Evolutionary conservation across 352 stramenopile genomes (phyloP), one percentile per base, ranked within the genome.

Genomic region (Phytophthora rubi): DNA sequence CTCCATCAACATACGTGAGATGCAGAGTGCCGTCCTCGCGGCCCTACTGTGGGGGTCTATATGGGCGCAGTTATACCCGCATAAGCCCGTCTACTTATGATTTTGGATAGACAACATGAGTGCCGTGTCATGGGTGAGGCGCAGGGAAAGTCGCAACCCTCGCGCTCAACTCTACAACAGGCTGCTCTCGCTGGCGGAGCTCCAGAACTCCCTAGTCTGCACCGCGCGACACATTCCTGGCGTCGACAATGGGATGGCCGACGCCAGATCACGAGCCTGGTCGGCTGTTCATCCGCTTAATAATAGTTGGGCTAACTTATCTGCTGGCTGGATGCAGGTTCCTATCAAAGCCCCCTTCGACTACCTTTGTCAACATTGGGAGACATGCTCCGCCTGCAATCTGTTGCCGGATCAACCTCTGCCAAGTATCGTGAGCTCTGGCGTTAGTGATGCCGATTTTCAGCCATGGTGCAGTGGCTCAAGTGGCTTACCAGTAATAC

Each of bases 291-390:
- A 67, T 6, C 10, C 61, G 10, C 47, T 68, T 2, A 59, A 45
- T 26, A 30, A 16, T 2, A 52, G 23, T 5, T 74, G 66, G 66
- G 52, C 61, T 75, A 55, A 55, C 51, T 23, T 70, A 18, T 64
- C 18, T 49, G 2, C 1, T 56, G 52, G 9, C 12, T 70, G 56
- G 61, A 23, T 18, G 28, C 56, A 61, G 61, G 26, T 68, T 23
- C 23, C 35, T 10, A 30, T 61, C 12, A 2, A 23, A 15, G 48
- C 39, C 9, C 55, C 47, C 12, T 73, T 45, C 53, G 49, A 45
- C 59, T 26, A 73, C 65, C 66, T 73, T 45, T 68, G 47, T n/a
- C 26, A 6, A 6, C 37, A 53, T 3, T 68, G 65, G 53, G 65
- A 68, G 13, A 8, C 13, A 13, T 64, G 28, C 53, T 72, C 2